A percentile compares a stretch with the other conserved stretches of the same genome.
phyloP scores from a whole-genome alignment of 495 filamentous ascomycete genomes.

The Choiromyces venosus region DNA sequence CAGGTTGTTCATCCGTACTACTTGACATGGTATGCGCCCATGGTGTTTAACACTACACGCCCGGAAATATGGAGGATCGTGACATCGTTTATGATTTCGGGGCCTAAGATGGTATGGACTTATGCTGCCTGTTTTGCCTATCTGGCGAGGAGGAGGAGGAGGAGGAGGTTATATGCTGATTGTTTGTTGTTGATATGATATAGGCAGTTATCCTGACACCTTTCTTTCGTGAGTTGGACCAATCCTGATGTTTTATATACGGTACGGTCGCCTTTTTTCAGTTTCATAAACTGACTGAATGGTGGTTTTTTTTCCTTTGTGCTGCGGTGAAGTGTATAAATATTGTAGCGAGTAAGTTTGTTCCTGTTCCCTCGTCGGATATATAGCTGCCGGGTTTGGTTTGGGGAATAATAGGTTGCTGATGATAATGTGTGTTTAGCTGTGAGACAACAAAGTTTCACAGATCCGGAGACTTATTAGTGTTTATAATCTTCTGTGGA shows the following conservation, averaged over 20 bases:
- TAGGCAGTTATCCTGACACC: slow-evolving; percentile 40
- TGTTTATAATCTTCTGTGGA: slow-evolving; percentile 39
- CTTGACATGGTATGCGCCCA: slow-evolving; percentile 28
- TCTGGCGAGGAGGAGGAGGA: no score
- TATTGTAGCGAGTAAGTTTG: slow-evolving; percentile 34
- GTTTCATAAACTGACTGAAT: background rate
- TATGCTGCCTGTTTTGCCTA: background rate
- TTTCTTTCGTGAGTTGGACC: slow-evolving; percentile 39
- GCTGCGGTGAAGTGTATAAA: slow-evolving; percentile 33
- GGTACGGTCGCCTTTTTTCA: background rate
- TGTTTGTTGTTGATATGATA: slow-evolving; percentile 6
- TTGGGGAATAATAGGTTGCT: background rate
- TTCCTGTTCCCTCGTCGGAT: background rate
- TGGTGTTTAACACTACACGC: slow-evolving; percentile 26
- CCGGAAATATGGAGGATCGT: slow-evolving; percentile 39
- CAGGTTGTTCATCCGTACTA: slow-evolving; percentile 15
- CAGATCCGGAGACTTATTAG: slow-evolving; percentile 38
- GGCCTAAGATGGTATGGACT: slow-evolving; percentile 32
- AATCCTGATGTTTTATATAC: no score
- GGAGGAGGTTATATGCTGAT: no score
- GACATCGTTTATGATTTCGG: slow-evolving; percentile 38
- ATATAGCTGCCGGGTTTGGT: slow-evolving; percentile 6
- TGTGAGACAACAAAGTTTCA: slow-evolving; percentile 36
- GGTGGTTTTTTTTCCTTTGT: background rate
- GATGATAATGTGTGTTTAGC: slow-evolving; percentile 10